Conservation (phyloP, 257 asterid genomes). For the Handroanthus guayacan region DNA sequence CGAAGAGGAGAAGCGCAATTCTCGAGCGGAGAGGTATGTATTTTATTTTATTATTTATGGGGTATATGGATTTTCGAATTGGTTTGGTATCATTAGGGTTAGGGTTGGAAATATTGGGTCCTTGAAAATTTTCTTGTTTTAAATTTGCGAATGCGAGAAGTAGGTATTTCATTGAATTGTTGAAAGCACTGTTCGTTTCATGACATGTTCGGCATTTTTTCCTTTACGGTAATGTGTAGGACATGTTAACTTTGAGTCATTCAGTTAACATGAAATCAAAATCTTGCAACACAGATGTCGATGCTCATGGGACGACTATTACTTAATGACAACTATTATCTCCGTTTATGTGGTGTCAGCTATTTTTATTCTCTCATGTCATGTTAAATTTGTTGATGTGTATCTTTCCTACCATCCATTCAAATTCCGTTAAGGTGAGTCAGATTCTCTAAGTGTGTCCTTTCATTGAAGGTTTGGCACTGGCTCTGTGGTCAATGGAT, state of each 20-base stretch:
- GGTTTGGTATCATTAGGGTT: slow-evolving; percentile 20
- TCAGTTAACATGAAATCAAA: background rate
- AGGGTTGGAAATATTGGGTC: slow-evolving; percentile 33
- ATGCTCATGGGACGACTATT: background rate
- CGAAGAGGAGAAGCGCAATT: slow-evolving; percentile 81
- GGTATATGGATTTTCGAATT: background rate
- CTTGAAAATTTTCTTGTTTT: background rate
- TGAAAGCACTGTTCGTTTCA: background rate
- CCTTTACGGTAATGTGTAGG: background rate
- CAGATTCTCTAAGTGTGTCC: slow-evolving; percentile 17
- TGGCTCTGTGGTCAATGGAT: slow-evolving; percentile 46
- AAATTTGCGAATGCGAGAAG: background rate
- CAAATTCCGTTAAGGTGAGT: slow-evolving; percentile 1
- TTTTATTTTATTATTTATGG: background rate
- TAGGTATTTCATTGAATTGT: background rate
- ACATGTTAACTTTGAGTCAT: background rate
- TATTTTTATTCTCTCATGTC: background rate
- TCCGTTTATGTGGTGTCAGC: background rate
- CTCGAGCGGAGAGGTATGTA: slow-evolving; percentile 88
- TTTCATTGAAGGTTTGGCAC: slow-evolving; percentile 77
- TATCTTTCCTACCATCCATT: background rate
- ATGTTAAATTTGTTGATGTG: background rate
- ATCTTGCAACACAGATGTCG: background rate
- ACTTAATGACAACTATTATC: background rate
- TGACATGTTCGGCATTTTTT: background rate